phyloP scores from a whole-genome alignment of 1,139 yeast species.

The Yamadazyma siamensis region DNA sequence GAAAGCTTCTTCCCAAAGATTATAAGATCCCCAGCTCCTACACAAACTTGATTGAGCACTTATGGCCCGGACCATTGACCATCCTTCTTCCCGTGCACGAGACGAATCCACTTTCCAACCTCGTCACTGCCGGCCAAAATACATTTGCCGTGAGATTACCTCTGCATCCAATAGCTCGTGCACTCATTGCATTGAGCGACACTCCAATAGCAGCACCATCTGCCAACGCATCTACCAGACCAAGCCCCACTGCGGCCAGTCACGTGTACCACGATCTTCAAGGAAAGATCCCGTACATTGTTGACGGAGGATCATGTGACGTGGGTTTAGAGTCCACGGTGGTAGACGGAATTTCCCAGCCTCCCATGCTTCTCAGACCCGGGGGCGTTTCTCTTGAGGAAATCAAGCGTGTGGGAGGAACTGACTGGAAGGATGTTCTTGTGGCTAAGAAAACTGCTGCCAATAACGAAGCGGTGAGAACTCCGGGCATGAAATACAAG shows the following conservation, averaged over 20 bases:
- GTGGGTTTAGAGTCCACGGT: slow-evolving; percentile 96
- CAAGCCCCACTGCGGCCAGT: slow-evolving; percentile 84
- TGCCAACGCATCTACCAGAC: slow-evolving; percentile 93
- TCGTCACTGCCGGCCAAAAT: slow-evolving; percentile 81
- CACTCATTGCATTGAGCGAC: slow-evolving; percentile 81
- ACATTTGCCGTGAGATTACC: slow-evolving; percentile 95
- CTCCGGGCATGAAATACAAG: slow-evolving; percentile 97
- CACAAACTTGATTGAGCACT: slow-evolving; percentile 53
- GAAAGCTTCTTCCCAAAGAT: slow-evolving; percentile 46
- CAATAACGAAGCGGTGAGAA: slow-evolving; percentile 68
- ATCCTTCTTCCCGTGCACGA: slow-evolving; percentile 68
- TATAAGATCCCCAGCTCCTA: slow-evolving; percentile 65
- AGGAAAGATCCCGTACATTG: slow-evolving; percentile 76
- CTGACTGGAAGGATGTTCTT: slow-evolving; percentile 56
- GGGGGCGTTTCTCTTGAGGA: slow-evolving; percentile 89
- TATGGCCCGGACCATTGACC: slow-evolving; percentile 97
- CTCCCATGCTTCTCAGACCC: slow-evolving; percentile 88
- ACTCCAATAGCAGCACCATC: slow-evolving; percentile 96
- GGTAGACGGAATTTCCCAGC: slow-evolving; percentile 77
- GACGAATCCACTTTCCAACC: slow-evolving; percentile 55
- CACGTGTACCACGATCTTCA: slow-evolving; percentile 81
- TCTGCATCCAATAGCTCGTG: slow-evolving; percentile 82
- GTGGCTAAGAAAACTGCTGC: slow-evolving; percentile 68
- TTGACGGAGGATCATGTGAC: slow-evolving; percentile 88
- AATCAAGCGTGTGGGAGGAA: slow-evolving; percentile 61